Conservation (phyloP, 805 yeast genomes). For the Candida nitratophila region DNA sequence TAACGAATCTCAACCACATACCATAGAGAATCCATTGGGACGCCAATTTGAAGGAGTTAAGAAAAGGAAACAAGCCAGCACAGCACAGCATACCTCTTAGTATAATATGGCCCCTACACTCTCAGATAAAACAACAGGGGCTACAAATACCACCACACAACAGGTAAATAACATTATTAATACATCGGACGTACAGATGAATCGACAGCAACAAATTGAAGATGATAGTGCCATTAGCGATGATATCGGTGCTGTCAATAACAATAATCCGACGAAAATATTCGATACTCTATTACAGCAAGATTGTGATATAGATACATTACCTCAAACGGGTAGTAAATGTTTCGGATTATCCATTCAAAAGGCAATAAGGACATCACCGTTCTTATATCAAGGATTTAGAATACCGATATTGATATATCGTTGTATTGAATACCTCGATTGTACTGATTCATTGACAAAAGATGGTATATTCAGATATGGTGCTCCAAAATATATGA, state of each 20-base stretch:
- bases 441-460: slow-evolving; percentile 52
- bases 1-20: too few species aligned
- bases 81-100: too few species aligned
- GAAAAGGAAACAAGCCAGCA: too few species aligned
- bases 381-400: slow-evolving; percentile 26
- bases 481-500: slow-evolving; percentile 35
- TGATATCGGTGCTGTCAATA: not conserved
- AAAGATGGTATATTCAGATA: slow-evolving; percentile 85
- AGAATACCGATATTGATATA: slow-evolving; percentile 63
- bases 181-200: too few species aligned
- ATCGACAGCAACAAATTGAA: too few species aligned
- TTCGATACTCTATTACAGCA: not conserved
- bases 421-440: slow-evolving; percentile 63
- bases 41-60: too few species aligned
- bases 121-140: too few species aligned
- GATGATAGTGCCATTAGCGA: too few species aligned
- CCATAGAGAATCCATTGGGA: too few species aligned
- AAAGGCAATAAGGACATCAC: not conserved
- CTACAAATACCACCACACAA: too few species aligned
- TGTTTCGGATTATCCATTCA: not conserved
- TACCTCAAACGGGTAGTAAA: not conserved
- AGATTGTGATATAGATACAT: not conserved
- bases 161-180: too few species aligned
- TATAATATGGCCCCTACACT: too few species aligned
- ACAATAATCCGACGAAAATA: not conserved